Evolutionary conservation across 352 stramenopile species (phyloP), one percentile per base, ranked within the genome.

Genomic region (Phytophthora multivora): DNA sequence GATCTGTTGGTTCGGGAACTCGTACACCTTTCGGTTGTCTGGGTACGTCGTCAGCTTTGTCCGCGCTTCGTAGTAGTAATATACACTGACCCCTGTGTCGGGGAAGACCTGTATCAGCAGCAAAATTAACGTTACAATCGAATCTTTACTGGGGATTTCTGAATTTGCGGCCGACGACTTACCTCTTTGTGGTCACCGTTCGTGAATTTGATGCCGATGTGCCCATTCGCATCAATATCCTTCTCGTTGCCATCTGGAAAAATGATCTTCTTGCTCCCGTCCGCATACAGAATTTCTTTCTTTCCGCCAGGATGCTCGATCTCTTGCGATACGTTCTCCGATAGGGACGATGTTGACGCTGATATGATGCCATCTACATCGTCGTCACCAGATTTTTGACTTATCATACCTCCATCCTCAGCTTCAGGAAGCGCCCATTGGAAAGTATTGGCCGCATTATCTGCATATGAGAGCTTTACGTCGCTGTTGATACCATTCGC

Each of bases 111-210:
- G 35, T 25, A 59, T 13, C 18, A 57, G 13, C 38, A 69, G 77
- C 57, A 84, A 38, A 8, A 53, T 50, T 11, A 56, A 63, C 11
- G 15, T 66, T 50, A 47, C 9, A 13, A 33, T 33, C 28, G 8
- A 13, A 33, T 33, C 21, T 1, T 4, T 3, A 13, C 28, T 13
- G 10, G 8, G 28, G 8, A 12, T 33, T 33, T 23, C 23, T 10
- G n/a, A 56, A 19, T 18, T 33, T 4, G 21, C 10, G 13, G 12
- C 19, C 5, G 13, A 21, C 11, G 7, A 10, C 18, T 50, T 69
- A 88, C 78, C 82, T 97, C 90, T 80, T 99, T 98, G 33, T 97
- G 77, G 72, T 99, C 97, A 21, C 97, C 97, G 63, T 99, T 99
- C 4, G 77, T 85, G 66, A 98, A 99, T 8, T 80, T 82, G 41